Conservation (phyloP, 805 yeast genomes). For the Ogataea philodendri region DNA sequence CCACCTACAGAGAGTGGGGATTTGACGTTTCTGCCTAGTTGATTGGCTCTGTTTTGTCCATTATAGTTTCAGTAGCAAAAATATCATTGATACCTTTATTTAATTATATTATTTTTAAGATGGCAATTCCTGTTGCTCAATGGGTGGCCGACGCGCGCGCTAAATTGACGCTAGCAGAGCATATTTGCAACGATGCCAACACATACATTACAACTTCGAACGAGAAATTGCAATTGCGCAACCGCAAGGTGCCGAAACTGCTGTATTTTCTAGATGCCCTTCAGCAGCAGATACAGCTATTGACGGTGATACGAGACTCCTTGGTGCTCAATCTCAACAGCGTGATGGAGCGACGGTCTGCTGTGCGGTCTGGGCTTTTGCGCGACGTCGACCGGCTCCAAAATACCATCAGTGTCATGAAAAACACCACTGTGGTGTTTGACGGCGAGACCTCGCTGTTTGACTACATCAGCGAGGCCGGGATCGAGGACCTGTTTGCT, state of each 20-base stretch:
- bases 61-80: neutral
- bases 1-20: slow-evolving; percentile 25
- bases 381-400: slow-evolving; percentile 36
- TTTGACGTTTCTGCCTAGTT: slow-evolving; percentile 11
- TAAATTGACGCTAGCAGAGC: slow-evolving; percentile 48
- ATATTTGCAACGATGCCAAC: slow-evolving; percentile 52
- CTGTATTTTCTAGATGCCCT: slow-evolving; percentile 45
- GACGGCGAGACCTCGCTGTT: slow-evolving; percentile 31
- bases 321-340: slow-evolving; percentile 29
- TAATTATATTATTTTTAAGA: neutral
- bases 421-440: slow-evolving; percentile 33
- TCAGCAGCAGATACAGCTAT: slow-evolving; percentile 45
- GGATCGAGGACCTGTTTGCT: slow-evolving; percentile 35
- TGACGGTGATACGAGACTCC: slow-evolving; percentile 35
- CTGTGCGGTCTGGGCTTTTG: slow-evolving; percentile 24
- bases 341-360: slow-evolving; percentile 25
- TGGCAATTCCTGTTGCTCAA: slow-evolving; percentile 16
- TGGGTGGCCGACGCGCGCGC: slow-evolving; percentile 49
- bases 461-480: slow-evolving; percentile 48
- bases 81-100: neutral
- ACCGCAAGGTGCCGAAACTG: slow-evolving; percentile 41
- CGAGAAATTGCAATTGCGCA: slow-evolving; percentile 39
- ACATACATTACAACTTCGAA: slow-evolving; percentile 36
- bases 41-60: neutral
- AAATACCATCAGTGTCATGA: slow-evolving; percentile 34